Percentiles rank a stretch among this genome's conserved stretches.
Conservation (phyloP, 2,329 filamentous ascomycete species). For the Sporothrix pseudoabietina region DNA sequence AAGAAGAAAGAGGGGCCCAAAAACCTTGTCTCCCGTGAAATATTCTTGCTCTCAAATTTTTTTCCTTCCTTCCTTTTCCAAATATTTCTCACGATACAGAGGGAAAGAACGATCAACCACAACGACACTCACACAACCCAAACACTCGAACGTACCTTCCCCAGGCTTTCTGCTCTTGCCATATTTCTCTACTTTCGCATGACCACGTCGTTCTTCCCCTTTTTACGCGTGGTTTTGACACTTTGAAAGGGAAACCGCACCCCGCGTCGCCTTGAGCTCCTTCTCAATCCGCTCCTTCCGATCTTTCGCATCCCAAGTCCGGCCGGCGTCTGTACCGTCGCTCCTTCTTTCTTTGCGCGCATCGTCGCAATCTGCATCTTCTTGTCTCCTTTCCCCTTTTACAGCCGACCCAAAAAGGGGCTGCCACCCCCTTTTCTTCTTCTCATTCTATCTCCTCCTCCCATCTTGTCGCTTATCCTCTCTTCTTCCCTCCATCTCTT, state of each 20-base stretch:
- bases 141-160: conserved; percentile 29
- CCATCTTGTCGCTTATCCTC: neutral
- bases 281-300: neutral
- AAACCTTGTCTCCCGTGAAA: neutral
- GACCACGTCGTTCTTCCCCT: conserved; percentile 23
- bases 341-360: neutral
- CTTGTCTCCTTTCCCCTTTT: conserved; percentile 3
- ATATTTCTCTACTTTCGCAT: neutral
- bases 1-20: neutral
- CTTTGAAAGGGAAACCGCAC: conserved; percentile 4
- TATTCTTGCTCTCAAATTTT: neutral
- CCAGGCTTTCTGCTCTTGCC: neutral
- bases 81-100: neutral
- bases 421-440: neutral
- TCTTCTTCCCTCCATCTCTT: neutral
- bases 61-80: conserved; percentile 11
- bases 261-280: neutral
- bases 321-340: neutral
- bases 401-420: neutral
- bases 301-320: neutral
- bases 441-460: neutral
- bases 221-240: neutral
- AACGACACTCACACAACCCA: neutral
- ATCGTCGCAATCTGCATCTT: neutral
- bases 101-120: conserved; percentile 9